Conservation (phyloP, 768 basidiomycete genomes). For the Tremella mesenterica region DNA sequence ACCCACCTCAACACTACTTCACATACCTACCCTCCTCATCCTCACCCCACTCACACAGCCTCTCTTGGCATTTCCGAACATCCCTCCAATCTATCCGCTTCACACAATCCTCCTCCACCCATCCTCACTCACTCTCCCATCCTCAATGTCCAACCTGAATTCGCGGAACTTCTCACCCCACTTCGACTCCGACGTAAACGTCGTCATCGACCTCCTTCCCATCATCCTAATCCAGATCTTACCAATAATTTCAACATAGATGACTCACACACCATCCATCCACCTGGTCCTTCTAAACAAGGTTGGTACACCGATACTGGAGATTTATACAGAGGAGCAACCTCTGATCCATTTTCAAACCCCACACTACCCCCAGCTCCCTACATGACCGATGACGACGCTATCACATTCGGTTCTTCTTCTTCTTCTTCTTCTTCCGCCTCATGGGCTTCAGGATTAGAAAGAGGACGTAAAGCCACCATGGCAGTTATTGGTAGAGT, state of each 20-base stretch:
- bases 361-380: background rate
- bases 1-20: no score
- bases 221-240: background rate
- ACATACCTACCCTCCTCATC: no score
- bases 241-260: background rate
- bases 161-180: constrained; percentile 39
- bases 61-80: no score
- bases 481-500: constrained; percentile 32
- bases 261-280: no score
- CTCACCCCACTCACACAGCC: no score
- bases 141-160: constrained; percentile 21
- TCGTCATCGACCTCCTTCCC: constrained; percentile 2
- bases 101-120: constrained; percentile 8
- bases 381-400: constrained; percentile 26
- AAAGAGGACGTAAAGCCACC: constrained; percentile 28
- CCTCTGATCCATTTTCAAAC: constrained; percentile 15
- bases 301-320: constrained; percentile 32
- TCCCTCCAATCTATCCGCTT: background rate
- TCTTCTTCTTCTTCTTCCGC: constrained; percentile 24
- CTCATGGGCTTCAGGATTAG: constrained; percentile 29
- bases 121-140: constrained; percentile 12
- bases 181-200: constrained; percentile 26
- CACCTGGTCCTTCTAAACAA: constrained; percentile 22
- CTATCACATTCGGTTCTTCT: constrained; percentile 24
- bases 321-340: constrained; percentile 33